These are phyloP conservation scores for Emydomyces testavorans DNA, from an alignment of 2,329 filamentous ascomycete species.

Conservation along the genomic window DNA sequence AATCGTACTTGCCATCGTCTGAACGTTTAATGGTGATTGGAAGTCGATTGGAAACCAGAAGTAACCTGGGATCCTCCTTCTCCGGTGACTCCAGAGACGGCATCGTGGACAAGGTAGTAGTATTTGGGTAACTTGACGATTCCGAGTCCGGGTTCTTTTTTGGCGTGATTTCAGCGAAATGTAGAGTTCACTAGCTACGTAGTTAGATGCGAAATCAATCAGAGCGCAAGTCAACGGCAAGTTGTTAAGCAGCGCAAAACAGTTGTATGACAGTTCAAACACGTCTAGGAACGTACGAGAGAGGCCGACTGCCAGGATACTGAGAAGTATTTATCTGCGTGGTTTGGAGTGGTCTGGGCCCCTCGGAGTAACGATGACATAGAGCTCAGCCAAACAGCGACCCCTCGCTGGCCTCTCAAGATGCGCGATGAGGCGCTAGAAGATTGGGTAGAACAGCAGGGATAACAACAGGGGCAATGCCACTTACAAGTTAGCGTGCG, in stretches of 20 bases:
- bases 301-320: neutral
- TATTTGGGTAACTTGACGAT: neutral
- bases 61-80: conserved; percentile 42
- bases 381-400: neutral
- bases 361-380: neutral
- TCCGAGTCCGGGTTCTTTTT: conserved; percentile 1
- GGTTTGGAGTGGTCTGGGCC: conserved; percentile 4
- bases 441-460: no score
- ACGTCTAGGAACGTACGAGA: neutral
- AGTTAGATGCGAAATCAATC: neutral
- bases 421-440: no score
- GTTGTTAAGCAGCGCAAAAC: neutral
- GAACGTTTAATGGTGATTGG: conserved; percentile 94
- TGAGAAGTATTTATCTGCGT: neutral
- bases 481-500: no score
- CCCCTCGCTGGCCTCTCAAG: neutral
- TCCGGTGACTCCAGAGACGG: conserved; percentile 25
- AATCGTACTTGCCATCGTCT: conserved; percentile 82
- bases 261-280: neutral
- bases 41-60: conserved; percentile 86
- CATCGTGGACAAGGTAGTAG: conserved; percentile 20
- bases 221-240: neutral
- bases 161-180: neutral
- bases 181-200: no score
- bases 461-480: no score